Evolutionary conservation across 179 eudicot genomes (phyloP), one percentile per base, ranked within the genome.

Genomic region (Beta corolliflora): DNA sequence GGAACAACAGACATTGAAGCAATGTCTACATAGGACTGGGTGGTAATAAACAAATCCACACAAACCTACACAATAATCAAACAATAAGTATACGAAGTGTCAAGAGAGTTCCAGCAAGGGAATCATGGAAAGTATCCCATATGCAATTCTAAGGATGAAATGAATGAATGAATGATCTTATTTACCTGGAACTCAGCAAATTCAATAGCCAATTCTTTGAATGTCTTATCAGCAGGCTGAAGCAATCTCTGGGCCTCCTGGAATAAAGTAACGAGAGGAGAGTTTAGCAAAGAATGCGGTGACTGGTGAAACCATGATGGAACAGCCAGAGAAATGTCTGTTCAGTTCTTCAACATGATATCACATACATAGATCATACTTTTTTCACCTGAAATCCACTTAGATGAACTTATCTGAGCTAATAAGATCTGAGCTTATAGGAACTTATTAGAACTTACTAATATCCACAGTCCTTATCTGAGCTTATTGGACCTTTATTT

Each of bases 141-240:
- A 25, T 12, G 15, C 36, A 56, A 69, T 79, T 46, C 23, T 70
- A 3, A 44, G 55, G n/a, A 25, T 15, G 14, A 59, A n/a, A n/a
- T n/a, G n/a, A 41, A 56, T 31, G 5, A 60, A 79, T 59, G 46
- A 79, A 5, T 73, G 25, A 14, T 25, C 44, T 58, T 72, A 19
- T 9, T 77, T 59, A 94, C 99, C 98, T 96, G 99, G 83, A 87
- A 92, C 81, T 96, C 98, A 10, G 99, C 98, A 87, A 96, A 92
- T 81, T 96, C 99, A 81, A 89, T 87, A 58, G 98, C 98, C 97
- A 96, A 87, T 78, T 92, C 92, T 89, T 92, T 92, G 41, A 96
- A 81, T 64, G 90, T 91, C 87, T 94, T 96, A 85, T 96, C 98
- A 59, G 77, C 92, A 50, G 97, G 97, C 85, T 92, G 99, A 71